A percentile compares a stretch with the other conserved stretches of the same genome.
Evolutionary conservation across 139 green algal species (phyloP).

Genomic region (Chlorella vulgaris): DNA sequence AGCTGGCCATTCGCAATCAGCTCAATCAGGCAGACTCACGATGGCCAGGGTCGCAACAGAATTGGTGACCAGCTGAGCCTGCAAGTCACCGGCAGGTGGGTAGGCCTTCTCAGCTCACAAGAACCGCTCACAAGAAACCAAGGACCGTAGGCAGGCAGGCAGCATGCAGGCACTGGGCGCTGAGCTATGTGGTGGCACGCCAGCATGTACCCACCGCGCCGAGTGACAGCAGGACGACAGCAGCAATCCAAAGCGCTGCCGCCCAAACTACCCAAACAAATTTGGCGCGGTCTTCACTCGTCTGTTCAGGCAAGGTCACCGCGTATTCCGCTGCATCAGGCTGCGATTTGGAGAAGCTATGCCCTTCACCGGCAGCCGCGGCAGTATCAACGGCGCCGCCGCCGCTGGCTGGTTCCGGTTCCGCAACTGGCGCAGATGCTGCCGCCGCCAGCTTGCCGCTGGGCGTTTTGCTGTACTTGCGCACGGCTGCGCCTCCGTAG

Average conservation of each 20-base stretch:
- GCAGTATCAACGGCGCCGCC: not conserved
- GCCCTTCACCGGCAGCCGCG: too few species aligned
- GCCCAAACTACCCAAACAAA: not conserved
- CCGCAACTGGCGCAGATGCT: not conserved
- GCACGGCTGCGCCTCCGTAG: not conserved
- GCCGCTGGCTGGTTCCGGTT: not conserved
- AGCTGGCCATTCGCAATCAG: too few species aligned
- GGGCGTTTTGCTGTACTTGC: not conserved
- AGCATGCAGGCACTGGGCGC: not conserved
- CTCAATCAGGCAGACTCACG: not conserved
- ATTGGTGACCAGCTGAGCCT: slow-evolving; percentile 6
- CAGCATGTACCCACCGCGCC: slow-evolving; percentile 10
- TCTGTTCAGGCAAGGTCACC: not conserved
- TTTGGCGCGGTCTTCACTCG: not conserved
- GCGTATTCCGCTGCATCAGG: not conserved
- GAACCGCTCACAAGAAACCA: too few species aligned
- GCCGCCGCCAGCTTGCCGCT: not conserved
- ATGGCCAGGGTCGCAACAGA: not conserved
- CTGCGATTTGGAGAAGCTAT: not conserved
- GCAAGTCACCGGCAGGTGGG: not conserved
- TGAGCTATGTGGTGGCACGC: too few species aligned
- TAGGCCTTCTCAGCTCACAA: too few species aligned
- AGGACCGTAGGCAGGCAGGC: not conserved
- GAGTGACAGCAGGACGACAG: not conserved
- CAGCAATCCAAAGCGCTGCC: not conserved